phyloP scores from a whole-genome alignment of 2,329 filamentous ascomycete species.

The Tricladium varicosporioides region DNA sequence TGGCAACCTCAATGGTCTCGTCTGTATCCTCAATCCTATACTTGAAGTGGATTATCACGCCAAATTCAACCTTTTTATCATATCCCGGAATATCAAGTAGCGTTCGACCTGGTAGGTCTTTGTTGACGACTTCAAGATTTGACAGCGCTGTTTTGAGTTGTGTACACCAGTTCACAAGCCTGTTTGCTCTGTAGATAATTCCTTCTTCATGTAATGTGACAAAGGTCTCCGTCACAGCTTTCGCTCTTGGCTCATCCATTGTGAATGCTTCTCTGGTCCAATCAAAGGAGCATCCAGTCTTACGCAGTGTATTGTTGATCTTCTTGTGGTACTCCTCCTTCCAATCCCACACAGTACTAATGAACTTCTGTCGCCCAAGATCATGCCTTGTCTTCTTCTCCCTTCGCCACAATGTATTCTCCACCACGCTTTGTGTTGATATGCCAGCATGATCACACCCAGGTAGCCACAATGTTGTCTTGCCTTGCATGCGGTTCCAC shows the following conservation, averaged over 20 bases:
- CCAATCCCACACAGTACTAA: conserved; percentile 86
- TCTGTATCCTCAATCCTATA: conserved; percentile 81
- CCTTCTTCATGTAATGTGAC: conserved; percentile 88
- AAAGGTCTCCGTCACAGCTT: conserved; percentile 86
- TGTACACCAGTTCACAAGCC: conserved; percentile 94
- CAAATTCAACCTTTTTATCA: conserved; percentile 95
- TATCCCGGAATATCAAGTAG: conserved; percentile 92
- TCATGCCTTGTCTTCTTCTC: conserved; percentile 89
- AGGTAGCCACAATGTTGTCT: conserved; percentile 83
- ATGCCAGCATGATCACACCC: conserved; percentile 97
- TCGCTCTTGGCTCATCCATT: conserved; percentile 83
- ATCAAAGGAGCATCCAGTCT: conserved; percentile 88
- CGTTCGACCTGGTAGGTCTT: conserved; percentile 82
- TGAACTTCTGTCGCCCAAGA: conserved; percentile 77
- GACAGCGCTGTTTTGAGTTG: conserved; percentile 86
- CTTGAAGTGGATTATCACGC: conserved; percentile 86
- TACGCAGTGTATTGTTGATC: conserved; percentile 81
- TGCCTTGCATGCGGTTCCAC: conserved; percentile 87
- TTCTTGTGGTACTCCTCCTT: conserved; percentile 89
- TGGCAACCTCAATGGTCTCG: conserved; percentile 86
- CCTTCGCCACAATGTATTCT: conserved; percentile 91
- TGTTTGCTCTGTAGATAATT: conserved; percentile 87
- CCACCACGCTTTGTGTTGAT: conserved; percentile 91
- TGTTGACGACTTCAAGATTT: conserved; percentile 89
- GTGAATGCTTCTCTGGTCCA: conserved; percentile 95